Conservation (phyloP, 306 rosid species). For the Castanea sativa region DNA sequence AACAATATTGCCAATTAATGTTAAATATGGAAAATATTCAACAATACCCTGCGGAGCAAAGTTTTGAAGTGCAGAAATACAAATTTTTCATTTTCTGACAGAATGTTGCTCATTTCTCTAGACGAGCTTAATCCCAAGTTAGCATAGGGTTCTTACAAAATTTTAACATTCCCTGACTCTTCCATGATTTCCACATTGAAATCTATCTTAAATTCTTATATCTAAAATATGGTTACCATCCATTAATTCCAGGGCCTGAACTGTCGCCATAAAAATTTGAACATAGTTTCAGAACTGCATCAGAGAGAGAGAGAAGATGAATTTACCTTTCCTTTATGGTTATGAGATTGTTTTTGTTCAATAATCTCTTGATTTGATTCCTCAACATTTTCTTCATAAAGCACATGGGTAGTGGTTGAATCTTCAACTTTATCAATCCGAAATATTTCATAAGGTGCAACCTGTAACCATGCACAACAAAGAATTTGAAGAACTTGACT, state of each 20-base stretch:
- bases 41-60: background rate
- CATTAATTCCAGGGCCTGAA: background rate
- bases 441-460: conserved; percentile 72
- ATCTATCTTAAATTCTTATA: background rate
- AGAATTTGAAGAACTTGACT: background rate
- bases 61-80: background rate
- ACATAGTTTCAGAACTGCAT: conserved; percentile 6
- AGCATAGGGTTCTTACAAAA: background rate
- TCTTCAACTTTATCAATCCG: conserved; percentile 67
- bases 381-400: conserved; percentile 49
- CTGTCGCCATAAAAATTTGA: background rate
- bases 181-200: background rate
- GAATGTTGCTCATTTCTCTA: background rate
- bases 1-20: too few species aligned
- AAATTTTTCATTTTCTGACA: background rate
- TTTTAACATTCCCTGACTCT: background rate
- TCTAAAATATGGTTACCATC: background rate
- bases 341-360: conserved; percentile 38
- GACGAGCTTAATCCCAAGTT: background rate
- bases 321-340: conserved; percentile 53
- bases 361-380: conserved; percentile 49
- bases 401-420: conserved; percentile 41
- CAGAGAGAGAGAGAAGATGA: conserved; percentile 11
- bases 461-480: conserved; percentile 43
- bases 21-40: background rate